These are phyloP conservation scores for Globisporangium rhizosaccharum DNA, from an alignment of 352 stramenopile genomes.

Conservation along the genomic window DNA sequence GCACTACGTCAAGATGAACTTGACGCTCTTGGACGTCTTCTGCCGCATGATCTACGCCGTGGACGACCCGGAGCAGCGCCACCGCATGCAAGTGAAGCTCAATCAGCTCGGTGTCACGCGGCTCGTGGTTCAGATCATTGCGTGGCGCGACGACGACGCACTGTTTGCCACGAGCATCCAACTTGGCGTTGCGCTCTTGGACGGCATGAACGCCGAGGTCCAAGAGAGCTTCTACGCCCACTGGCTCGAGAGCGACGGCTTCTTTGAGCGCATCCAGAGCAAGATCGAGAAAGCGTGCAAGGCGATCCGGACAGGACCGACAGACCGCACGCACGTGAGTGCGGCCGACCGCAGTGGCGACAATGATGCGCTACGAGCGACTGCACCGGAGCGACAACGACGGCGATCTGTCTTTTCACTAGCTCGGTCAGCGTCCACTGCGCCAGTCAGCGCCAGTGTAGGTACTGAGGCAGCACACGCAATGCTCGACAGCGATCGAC, in stretches of 20 bases:
- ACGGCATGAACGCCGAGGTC: conserved; percentile 75
- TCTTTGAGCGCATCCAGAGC: conserved; percentile 45
- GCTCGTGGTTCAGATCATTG: conserved; percentile 61
- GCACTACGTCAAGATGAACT: conserved; percentile 58
- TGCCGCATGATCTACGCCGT: conserved; percentile 67
- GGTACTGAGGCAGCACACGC: background rate
- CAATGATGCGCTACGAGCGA: background rate
- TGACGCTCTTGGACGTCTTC: conserved; percentile 68
- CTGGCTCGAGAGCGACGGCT: conserved; percentile 38
- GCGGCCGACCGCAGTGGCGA: background rate
- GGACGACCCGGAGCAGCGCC: conserved; percentile 36
- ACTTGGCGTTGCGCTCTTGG: conserved; percentile 57
- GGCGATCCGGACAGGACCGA: conserved; percentile 25
- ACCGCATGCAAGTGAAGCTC: conserved; percentile 65
- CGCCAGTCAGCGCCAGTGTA: background rate
- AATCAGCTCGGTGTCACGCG: conserved; percentile 55
- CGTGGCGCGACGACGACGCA: conserved; percentile 41
- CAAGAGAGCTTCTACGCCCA: conserved; percentile 61
- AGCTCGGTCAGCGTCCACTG: background rate
- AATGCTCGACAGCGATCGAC: conserved; percentile 1
- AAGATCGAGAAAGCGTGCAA: conserved; percentile 47
- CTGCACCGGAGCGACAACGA: background rate
- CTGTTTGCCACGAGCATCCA: conserved; percentile 55
- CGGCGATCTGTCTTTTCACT: conserved; percentile 13
- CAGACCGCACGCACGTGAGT: conserved; percentile 15